Evolutionary conservation across 192 early-diverging fungal species (phyloP).

Genomic region (Linnemannia exigua): DNA sequence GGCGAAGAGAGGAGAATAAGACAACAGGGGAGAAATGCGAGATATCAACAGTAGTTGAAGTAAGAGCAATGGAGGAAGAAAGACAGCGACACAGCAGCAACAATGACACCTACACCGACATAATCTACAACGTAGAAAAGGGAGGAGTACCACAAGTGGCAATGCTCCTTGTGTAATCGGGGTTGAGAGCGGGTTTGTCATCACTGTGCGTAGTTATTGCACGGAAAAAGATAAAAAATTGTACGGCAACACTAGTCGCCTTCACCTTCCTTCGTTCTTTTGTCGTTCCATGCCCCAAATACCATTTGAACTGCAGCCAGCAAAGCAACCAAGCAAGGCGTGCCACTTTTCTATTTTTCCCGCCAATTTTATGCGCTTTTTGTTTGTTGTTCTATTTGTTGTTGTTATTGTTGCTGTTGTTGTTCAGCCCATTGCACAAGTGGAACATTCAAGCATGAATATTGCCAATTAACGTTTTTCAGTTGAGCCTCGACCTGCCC

Average conservation of each 20-base stretch:
- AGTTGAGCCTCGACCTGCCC: not conserved
- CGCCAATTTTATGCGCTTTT: not conserved
- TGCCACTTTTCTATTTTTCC: too few relatives aligned
- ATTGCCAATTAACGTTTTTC: not conserved
- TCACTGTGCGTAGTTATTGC: not conserved
- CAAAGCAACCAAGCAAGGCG: too few relatives aligned
- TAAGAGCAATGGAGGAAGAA: not conserved
- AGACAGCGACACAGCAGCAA: not conserved
- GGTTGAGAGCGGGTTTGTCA: conserved; percentile 3
- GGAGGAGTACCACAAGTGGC: not conserved
- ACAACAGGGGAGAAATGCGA: too few relatives aligned
- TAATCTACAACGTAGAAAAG: not conserved
- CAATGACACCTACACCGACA: not conserved
- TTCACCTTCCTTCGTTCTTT: not conserved
- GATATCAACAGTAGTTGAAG: too few relatives aligned
- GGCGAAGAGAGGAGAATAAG: too few relatives aligned
- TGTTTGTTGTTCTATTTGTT: not conserved
- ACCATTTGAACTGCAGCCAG: too few relatives aligned
- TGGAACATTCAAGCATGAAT: not conserved
- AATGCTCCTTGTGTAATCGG: not conserved
- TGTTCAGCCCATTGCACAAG: not conserved
- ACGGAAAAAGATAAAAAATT: not conserved
- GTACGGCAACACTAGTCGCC: not conserved
- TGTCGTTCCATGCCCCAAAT: too few relatives aligned
- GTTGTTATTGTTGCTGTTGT: not conserved